A percentile compares a stretch with the other conserved stretches of the same genome.
phyloP scores from a whole-genome alignment of 805 yeast genomes.

The Saccharomycopsis sp. region DNA sequence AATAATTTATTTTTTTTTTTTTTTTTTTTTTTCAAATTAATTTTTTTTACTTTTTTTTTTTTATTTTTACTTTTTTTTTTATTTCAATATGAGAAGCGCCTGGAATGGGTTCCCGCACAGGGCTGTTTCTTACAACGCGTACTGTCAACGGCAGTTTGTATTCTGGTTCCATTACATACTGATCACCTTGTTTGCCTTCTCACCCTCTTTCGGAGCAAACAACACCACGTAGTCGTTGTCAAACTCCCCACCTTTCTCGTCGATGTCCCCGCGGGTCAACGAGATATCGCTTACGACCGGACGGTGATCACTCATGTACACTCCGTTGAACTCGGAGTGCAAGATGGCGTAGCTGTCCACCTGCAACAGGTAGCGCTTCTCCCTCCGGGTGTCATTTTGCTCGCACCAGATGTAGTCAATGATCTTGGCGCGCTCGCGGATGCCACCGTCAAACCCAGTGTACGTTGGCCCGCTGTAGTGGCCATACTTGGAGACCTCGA shows the following conservation, averaged over 20 bases:
- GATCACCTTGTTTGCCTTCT: constrained; percentile 10
- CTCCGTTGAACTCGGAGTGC: constrained; percentile 29
- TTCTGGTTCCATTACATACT: constrained; percentile 2
- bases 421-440: constrained; percentile 25
- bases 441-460: constrained; percentile 33
- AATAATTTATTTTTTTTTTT: not conserved
- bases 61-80: constrained; percentile 1
- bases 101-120: not conserved
- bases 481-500: constrained; percentile 32
- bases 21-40: not conserved
- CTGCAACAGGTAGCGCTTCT: constrained; percentile 6
- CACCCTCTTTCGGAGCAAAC: constrained; percentile 12
- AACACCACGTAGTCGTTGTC: constrained; percentile 12
- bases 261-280: not conserved
- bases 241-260: not conserved
- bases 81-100: not conserved
- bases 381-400: constrained; percentile 6
- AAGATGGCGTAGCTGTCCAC: constrained; percentile 31
- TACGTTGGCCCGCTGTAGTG: constrained; percentile 35
- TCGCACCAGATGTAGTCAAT: constrained; percentile 27
- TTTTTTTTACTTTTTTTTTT: constrained; percentile 1
- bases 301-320: constrained; percentile 38
- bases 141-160: not conserved
- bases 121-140: not conserved
- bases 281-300: constrained; percentile 32